These are phyloP conservation scores for Xylaria bambusicola DNA, from an alignment of 495 filamentous ascomycete genomes.

Conservation along the genomic window DNA sequence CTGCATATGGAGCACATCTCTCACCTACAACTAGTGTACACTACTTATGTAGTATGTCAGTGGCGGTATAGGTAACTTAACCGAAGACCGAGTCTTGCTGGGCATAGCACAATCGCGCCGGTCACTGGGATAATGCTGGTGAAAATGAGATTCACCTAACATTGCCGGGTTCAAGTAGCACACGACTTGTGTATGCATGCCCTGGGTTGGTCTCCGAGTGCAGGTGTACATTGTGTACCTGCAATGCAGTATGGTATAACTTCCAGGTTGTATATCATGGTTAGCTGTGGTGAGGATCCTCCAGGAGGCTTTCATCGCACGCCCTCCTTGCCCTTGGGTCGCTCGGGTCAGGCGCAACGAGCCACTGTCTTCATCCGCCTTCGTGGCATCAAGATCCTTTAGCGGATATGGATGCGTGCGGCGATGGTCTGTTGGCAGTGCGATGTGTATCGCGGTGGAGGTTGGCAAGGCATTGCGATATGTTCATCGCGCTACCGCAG, in stretches of 20 bases:
- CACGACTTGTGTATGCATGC: background rate
- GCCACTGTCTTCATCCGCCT: background rate
- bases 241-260: background rate
- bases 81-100: conserved; percentile 17
- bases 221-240: no score
- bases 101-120: conserved; percentile 1
- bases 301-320: no score
- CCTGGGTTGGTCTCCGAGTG: background rate
- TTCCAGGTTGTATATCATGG: no score
- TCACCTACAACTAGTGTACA: no score
- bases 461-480: background rate
- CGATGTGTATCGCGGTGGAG: no score
- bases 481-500: background rate
- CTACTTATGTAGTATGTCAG: no score
- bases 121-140: no score
- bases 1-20: no score
- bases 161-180: no score
- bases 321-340: no score
- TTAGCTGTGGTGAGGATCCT: background rate
- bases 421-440: background rate
- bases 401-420: background rate
- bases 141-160: no score
- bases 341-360: background rate
- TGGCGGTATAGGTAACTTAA: background rate
- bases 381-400: background rate